Percentiles rank a stretch among this genome's conserved stretches.
phyloP scores from a whole-genome alignment of 495 filamentous ascomycete species.

The Bacidia rubella region DNA sequence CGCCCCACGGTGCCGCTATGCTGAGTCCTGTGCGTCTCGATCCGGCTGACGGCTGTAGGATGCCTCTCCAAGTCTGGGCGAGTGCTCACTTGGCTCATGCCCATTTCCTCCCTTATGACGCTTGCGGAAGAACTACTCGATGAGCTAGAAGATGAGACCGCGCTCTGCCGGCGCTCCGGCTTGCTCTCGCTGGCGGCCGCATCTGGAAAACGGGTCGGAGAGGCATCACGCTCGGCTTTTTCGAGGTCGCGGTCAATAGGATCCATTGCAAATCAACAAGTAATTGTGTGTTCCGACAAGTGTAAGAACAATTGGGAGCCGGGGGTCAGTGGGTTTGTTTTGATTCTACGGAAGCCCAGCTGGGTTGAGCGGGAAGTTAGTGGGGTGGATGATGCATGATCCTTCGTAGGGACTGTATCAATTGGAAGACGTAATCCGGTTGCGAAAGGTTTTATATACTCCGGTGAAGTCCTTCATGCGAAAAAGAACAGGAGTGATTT shows the following conservation, averaged over 20 bases:
- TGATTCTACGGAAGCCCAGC: too few relatives aligned
- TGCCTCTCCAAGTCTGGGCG: constrained; percentile 55
- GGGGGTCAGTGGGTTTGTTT: not conserved
- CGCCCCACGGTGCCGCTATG: constrained; percentile 64
- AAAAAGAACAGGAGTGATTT: too few relatives aligned
- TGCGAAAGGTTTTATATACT: too few relatives aligned
- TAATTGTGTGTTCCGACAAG: too few relatives aligned
- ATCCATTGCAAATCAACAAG: constrained; percentile 28
- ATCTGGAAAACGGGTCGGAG: constrained; percentile 13
- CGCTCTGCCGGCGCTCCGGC: constrained; percentile 1
- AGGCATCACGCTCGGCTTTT: constrained; percentile 24
- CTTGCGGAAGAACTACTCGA: constrained; percentile 14
- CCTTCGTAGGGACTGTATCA: not conserved
- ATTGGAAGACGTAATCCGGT: too few relatives aligned
- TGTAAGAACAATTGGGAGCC: not conserved
- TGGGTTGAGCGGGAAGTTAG: not conserved
- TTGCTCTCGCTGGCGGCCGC: not conserved
- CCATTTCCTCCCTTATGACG: constrained; percentile 17
- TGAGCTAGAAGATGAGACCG: constrained; percentile 19
- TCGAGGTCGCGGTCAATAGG: constrained; percentile 25
- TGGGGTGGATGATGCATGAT: not conserved
- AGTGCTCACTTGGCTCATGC: constrained; percentile 48
- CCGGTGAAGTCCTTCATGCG: too few relatives aligned
- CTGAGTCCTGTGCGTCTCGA: constrained; percentile 60
- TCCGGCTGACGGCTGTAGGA: constrained; percentile 60